Conservation (phyloP, 176 grass and related monocot species). For the Themeda triandra region DNA sequence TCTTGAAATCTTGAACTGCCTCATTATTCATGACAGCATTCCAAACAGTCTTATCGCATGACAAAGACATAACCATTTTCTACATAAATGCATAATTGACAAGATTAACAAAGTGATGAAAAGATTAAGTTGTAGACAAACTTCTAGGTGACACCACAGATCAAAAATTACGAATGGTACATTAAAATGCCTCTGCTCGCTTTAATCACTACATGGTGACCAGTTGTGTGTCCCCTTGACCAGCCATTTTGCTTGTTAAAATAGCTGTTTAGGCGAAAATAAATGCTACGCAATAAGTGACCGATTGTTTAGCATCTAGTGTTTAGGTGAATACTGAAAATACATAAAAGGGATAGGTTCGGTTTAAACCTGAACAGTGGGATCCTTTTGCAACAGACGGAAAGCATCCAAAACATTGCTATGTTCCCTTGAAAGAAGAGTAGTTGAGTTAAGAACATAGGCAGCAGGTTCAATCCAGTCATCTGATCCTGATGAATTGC, state of each 20-base stretch:
- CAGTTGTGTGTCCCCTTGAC: neutral
- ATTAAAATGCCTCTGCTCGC: neutral
- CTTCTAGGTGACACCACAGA: neutral
- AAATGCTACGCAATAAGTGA: neutral
- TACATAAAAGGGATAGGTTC: neutral
- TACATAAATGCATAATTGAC: constrained; percentile 27
- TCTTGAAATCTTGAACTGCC: constrained; percentile 79
- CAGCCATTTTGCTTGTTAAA: neutral
- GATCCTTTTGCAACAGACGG: constrained; percentile 59
- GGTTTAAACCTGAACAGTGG: constrained; percentile 62
- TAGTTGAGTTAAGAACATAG: constrained; percentile 55
- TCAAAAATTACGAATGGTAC: neutral
- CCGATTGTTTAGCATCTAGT: neutral
- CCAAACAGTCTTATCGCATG: constrained; percentile 87
- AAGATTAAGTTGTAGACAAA: neutral
- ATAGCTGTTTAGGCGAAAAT: neutral
- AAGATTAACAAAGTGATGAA: neutral
- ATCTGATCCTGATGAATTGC: constrained; percentile 54
- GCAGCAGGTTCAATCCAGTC: constrained; percentile 90
- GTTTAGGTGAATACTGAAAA: neutral
- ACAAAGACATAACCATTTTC: constrained; percentile 90
- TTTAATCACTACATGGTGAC: neutral
- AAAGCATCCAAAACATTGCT: constrained; percentile 82
- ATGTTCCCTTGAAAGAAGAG: constrained; percentile 49
- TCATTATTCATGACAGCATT: constrained; percentile 90